Base-by-base conservation (phyloP, 108 stramenopile species). In the Discostella stelligeroides region DNA sequence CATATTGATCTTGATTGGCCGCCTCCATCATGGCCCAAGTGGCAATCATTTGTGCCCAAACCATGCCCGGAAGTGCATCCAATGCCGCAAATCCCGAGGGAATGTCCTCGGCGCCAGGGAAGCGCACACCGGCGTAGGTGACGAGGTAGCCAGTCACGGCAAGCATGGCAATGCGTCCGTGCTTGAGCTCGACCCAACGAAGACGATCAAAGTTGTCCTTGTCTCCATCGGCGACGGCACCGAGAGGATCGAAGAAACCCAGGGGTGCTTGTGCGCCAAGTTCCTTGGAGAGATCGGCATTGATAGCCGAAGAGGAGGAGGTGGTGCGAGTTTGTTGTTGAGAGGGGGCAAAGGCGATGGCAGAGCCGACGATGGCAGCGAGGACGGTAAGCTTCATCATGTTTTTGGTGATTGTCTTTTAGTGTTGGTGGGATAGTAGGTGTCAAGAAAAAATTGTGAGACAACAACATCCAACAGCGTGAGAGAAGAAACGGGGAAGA, bases 191-290 rank as follows among this genome's bases (percentile, higher is more conserved):
- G 23, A 79, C 82, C 51, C 75, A 68, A 59, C 91, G 88, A 47
- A 81, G 78, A 46, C 71, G 77, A 63, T 87, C 78, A 63, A 85
- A 87, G 41, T 73, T 85, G 59, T 82, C 83, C 57, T 85, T 60
- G 60, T 76, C 82, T 42, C 88, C 93, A 20, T 74, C 69, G 53
- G 62, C 57, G 66, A 90, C 85, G 61, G 89, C 85, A 63, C 60
- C 68, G 15, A 85, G 81, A 8, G 75, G 69, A 63, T 94, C 85
- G 64, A 55, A 70, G 72, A 49, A 54, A 20, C 63, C 83, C 64
- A 48, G 68, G 28, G 95, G 95, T 11, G 82, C 62, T 66, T 93
- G 92, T 10, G 85, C 92, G 38, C 96, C 96, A 63, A 97, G 82
- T 54, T 95, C 94, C 47, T 79, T 66, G 64, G 88, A 89, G 78